Evolutionary conservation across 1,284 basidiomycete genomes (phyloP).

Genomic region (Ustilago vetiveriae): DNA sequence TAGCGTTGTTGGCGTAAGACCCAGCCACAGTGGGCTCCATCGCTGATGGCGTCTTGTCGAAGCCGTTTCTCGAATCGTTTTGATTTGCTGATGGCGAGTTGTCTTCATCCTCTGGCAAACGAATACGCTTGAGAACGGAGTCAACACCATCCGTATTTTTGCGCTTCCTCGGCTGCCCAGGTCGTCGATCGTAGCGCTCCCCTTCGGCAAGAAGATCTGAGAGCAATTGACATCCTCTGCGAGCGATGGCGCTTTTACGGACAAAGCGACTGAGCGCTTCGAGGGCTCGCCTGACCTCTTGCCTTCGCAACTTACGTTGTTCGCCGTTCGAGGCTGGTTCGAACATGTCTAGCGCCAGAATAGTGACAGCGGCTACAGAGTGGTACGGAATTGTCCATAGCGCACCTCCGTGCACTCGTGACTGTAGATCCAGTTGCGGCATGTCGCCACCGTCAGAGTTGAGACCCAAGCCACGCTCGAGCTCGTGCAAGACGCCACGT

Average conservation of each 20-base stretch:
- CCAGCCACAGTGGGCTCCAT: neutral
- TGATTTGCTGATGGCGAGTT: slow-evolving; percentile 2
- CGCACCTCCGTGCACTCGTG: slow-evolving; percentile 44
- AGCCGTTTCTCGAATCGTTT: neutral
- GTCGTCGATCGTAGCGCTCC: slow-evolving; percentile 29
- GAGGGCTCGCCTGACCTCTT: slow-evolving; percentile 41
- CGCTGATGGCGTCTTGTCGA: neutral
- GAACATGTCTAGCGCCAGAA: slow-evolving; percentile 48
- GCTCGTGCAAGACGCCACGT: slow-evolving; percentile 43
- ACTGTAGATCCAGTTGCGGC: slow-evolving; percentile 43
- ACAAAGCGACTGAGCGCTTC: slow-evolving; percentile 35
- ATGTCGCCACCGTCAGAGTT: slow-evolving; percentile 27
- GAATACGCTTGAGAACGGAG: slow-evolving; percentile 32
- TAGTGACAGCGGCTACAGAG: slow-evolving; percentile 47
- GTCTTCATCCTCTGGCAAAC: slow-evolving; percentile 22
- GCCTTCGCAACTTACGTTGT: slow-evolving; percentile 18
- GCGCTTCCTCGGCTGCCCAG: slow-evolving; percentile 21
- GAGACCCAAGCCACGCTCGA: slow-evolving; percentile 37
- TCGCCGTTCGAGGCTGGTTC: slow-evolving; percentile 19
- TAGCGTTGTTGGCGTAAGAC: neutral
- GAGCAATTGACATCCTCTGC: slow-evolving; percentile 42
- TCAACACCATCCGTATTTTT: slow-evolving; percentile 28
- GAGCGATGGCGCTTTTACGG: slow-evolving; percentile 46
- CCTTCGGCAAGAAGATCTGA: slow-evolving; percentile 33
- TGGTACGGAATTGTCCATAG: slow-evolving; percentile 54